Base-by-base conservation (phyloP, 495 filamentous ascomycete species). In the Penicillium verhagenii region DNA sequence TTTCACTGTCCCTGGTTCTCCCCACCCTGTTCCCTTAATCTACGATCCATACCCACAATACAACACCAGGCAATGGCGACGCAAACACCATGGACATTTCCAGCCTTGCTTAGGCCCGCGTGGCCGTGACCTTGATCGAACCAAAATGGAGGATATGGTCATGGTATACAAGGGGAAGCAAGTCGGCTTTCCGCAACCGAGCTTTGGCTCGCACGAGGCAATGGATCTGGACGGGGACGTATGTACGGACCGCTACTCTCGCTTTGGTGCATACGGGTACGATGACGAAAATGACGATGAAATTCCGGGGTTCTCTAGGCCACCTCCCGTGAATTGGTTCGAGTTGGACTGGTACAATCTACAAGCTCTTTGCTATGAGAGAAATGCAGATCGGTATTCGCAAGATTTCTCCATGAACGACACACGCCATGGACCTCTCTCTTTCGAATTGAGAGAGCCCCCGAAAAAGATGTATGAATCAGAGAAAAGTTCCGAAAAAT, bases 291-390 rank as follows among this genome's bases (percentile, higher is more conserved):
- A 64, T 13, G 47, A 60, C 24, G 57, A 58, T 5, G 55, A 61
- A 14, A 44, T 66, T 6, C 56, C 57, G 6, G 59, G 57, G n/a
- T 59, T 59, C 23, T 47, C 44, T 7, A 58, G 56, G 10, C 63
- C 64, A 9, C 31, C 54, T 0, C 60, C 59, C 10, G 61, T 86
- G n/a, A 68, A 85, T 14, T 94, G 89, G 89, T 72, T 83, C 24
- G 69, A 70, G 0, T 80, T 91, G 20, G 74, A 82, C 48, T 96
- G 91, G 91, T 83, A 85, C 8, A 57, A 76, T 4, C 70, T 95
- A 4, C 89, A 93, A 64, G 62, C 78, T 14, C 59, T 79, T 14
- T 96, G 91, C 56, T 47, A 82, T 0, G 63, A 79, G 45, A 66
- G 66, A 35, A 95, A 96, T 63, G 71, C 76, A 40, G 76, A 79